A percentile compares a stretch with the other conserved stretches of the same genome.
Evolutionary conservation across 2,329 filamentous ascomycete species (phyloP).

Genomic region (Westerdykella sp.): DNA sequence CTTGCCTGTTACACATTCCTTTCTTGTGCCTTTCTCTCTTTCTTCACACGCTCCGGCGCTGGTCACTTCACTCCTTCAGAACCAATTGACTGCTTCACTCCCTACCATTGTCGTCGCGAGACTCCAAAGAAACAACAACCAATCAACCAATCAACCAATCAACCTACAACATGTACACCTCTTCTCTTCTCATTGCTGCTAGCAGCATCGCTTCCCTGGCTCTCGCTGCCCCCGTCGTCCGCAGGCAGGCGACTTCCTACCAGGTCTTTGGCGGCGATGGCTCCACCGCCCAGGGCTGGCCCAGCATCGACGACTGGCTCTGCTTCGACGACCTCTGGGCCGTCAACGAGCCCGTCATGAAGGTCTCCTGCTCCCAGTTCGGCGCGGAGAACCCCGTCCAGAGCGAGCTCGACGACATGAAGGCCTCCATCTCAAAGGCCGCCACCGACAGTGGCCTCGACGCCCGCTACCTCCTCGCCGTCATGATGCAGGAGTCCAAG

Average conservation of each 20-base stretch:
- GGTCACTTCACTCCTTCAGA: neutral
- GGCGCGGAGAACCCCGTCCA: slow-evolving; percentile 34
- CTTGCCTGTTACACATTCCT: neutral
- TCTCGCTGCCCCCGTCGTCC: slow-evolving; percentile 18
- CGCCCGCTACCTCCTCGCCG: slow-evolving; percentile 40
- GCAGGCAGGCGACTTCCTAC: slow-evolving; percentile 9
- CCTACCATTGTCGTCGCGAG: neutral
- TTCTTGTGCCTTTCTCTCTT: neutral
- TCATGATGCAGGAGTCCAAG: slow-evolving; percentile 43
- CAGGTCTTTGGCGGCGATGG: slow-evolving; percentile 33
- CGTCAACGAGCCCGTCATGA: slow-evolving; percentile 33
- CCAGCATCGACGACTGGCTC: slow-evolving; percentile 29
- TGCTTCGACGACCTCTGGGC: slow-evolving; percentile 29
- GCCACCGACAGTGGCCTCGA: slow-evolving; percentile 31
- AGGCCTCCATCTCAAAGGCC: slow-evolving; percentile 32
- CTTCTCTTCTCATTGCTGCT: slow-evolving; percentile 16
- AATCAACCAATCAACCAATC: no score
- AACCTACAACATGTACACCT: slow-evolving; percentile 22
- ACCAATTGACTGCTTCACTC: neutral
- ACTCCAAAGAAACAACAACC: no score
- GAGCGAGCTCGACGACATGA: slow-evolving; percentile 35
- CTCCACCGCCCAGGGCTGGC: slow-evolving; percentile 34
- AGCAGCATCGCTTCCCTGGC: slow-evolving; percentile 23
- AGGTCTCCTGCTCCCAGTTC: slow-evolving; percentile 32
- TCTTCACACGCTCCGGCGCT: neutral